phyloP scores from a whole-genome alignment of 1,139 yeast species.

The Schizosaccharomyces versatilis region DNA sequence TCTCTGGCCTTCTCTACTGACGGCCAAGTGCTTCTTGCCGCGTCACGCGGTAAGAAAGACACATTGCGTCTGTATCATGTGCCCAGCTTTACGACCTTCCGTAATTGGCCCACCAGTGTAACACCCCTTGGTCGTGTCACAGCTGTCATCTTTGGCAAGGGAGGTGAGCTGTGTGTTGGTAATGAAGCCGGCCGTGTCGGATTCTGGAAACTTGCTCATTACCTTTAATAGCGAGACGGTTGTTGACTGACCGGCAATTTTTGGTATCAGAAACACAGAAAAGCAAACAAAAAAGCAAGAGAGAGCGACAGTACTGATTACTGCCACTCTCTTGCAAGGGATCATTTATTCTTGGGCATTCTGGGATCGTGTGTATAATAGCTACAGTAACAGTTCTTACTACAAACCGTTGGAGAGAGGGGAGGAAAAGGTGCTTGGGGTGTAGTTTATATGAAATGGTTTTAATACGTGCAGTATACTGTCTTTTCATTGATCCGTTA shows the following conservation, averaged over 20 bases:
- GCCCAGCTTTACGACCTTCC: slow-evolving; percentile 67
- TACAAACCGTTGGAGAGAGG: background rate
- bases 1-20: slow-evolving; percentile 51
- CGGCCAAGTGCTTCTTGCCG: slow-evolving; percentile 72
- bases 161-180: slow-evolving; percentile 70
- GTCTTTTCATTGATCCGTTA: too few species aligned
- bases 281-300: too few species aligned
- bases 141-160: slow-evolving; percentile 57
- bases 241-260: too few species aligned
- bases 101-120: slow-evolving; percentile 93
- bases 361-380: slow-evolving; percentile 3
- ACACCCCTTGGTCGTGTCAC: slow-evolving; percentile 92
- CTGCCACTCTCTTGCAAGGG: too few species aligned
- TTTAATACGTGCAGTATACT: too few species aligned
- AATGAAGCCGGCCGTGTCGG: slow-evolving; percentile 81
- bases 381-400: background rate
- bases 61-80: slow-evolving; percentile 70
- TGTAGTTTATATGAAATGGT: too few species aligned
- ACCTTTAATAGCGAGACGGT: slow-evolving; percentile 14
- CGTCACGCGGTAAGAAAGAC: slow-evolving; percentile 70
- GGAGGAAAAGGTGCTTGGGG: too few species aligned
- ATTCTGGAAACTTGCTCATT: slow-evolving; percentile 73
- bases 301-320: too few species aligned
- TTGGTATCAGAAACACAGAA: too few species aligned
- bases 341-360: background rate